Evolutionary conservation across 345 rosid species (phyloP).

Genomic region (Gossypium herbaceum): DNA sequence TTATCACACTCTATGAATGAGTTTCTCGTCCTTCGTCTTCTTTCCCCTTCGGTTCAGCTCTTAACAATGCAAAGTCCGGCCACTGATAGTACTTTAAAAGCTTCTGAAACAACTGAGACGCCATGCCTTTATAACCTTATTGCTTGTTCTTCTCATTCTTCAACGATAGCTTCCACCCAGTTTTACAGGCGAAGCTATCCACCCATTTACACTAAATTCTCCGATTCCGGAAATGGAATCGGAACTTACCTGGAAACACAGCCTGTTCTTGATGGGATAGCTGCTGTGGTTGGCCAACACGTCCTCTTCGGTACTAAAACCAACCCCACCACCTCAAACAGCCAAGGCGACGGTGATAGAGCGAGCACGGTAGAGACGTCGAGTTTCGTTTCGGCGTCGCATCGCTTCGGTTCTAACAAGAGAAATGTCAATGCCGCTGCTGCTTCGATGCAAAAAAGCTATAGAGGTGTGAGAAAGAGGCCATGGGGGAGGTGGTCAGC

Average conservation of each 20-base stretch:
- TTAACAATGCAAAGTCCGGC: conserved; percentile 20
- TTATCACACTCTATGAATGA: not conserved
- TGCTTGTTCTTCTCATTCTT: conserved; percentile 11
- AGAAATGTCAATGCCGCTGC: not conserved
- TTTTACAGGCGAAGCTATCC: not conserved
- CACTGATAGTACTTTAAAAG: conserved; percentile 7
- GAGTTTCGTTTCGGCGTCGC: not conserved
- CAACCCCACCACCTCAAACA: not conserved
- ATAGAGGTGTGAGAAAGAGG: conserved; percentile 85
- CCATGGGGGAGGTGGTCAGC: conserved; percentile 99
- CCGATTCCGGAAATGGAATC: conserved; percentile 10
- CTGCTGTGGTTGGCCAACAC: conserved; percentile 73
- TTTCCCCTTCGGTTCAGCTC: not conserved
- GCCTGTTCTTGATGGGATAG: conserved; percentile 74
- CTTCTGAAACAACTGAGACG: not conserved
- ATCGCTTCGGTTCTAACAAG: conserved; percentile 9
- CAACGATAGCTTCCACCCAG: conserved; percentile 1
- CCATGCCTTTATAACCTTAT: too few species aligned
- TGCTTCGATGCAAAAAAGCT: conserved; percentile 38
- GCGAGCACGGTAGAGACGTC: not conserved
- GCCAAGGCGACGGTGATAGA: not conserved
- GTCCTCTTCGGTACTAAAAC: conserved; percentile 47
- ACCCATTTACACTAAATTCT: conserved; percentile 16
- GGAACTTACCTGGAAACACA: not conserved
- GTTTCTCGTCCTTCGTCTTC: too few species aligned